Base-by-base conservation (phyloP, 148 eudicot species). In the Rhododendron henanense region DNA sequence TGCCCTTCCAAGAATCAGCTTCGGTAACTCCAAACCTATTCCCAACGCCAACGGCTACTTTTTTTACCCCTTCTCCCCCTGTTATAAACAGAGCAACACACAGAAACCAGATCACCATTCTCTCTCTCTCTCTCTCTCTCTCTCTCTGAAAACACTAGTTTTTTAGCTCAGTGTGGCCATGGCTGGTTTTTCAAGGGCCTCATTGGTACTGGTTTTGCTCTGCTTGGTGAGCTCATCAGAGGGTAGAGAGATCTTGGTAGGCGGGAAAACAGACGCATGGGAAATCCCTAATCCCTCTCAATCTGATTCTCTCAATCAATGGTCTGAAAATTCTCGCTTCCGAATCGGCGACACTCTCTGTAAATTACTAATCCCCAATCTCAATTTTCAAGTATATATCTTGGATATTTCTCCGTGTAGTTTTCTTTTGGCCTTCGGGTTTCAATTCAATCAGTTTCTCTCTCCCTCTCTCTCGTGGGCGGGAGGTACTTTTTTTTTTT, bases 241-340 rank as follows among this genome's bases (percentile, higher is more conserved):
- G 63, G 95, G 87, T 1, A 91, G 92, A 89, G 95, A 94, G 7
- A 89, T 88, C 80, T 78, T 94, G 77, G 88, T 94, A 25, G 97
- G 95, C 51, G 97, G 95, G 39, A 90, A 89, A 67, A 28, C 91
- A 15, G 91, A 88, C 39, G 91, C 92, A 11, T 94, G 97, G 97
- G 87, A 88, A 55, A 63, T 92, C 82, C 93, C 96, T 41, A 14
- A 71, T 33, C 83, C 95, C 63, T 93, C 95, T 19, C 85, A 90
- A 21, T 55, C 97, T 8, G 91, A 93, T 14, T 88, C 93, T 31
- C 95, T 94, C 88, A 94, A 91, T 85, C 90, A 88, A 84, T 94
- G 97, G 97, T 91, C 97, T 21, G 21, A 84, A 55, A 91, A 41
- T 48, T 82, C 87, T 25, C 92, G 95, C 16, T 94, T 94, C 87